A percentile compares a stretch with the other conserved stretches of the same genome.
phyloP scores from a whole-genome alignment of 352 stramenopile species.

The Phytopythium montanum region DNA sequence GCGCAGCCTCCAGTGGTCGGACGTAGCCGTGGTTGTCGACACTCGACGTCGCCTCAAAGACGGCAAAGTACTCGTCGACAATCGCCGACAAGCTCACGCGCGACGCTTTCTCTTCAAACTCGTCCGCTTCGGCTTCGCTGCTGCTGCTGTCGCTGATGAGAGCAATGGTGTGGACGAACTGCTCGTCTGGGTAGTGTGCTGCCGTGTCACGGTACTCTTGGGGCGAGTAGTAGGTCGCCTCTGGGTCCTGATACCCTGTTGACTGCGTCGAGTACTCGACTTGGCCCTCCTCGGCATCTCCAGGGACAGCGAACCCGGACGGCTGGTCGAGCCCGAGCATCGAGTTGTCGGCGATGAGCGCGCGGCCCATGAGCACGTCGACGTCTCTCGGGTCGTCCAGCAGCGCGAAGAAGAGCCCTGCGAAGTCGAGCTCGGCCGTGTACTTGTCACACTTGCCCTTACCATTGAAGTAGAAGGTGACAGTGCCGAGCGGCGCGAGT shows the following conservation, averaged over 20 bases:
- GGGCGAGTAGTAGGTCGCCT: neutral
- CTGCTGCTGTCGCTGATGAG: neutral
- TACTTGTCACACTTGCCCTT: slow-evolving; percentile 26
- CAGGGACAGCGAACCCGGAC: too few relatives aligned
- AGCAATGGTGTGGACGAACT: neutral
- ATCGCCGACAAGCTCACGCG: neutral
- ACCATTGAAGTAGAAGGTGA: slow-evolving; percentile 38
- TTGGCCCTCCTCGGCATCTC: neutral
- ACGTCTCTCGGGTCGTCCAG: slow-evolving; percentile 29
- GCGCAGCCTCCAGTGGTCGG: neutral
- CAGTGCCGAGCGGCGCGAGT: slow-evolving; percentile 15
- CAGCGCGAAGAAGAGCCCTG: slow-evolving; percentile 27
- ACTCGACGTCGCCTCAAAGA: neutral
- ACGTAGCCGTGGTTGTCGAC: slow-evolving; percentile 7
- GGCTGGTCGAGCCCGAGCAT: slow-evolving; percentile 11
- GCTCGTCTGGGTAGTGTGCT: neutral
- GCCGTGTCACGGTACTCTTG: neutral
- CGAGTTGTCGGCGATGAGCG: slow-evolving; percentile 34
- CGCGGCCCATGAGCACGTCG: slow-evolving; percentile 23
- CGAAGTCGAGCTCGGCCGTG: slow-evolving; percentile 32
- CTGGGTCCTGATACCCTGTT: neutral
- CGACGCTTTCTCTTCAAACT: neutral
- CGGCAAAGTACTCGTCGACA: slow-evolving; percentile 5
- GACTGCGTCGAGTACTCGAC: neutral
- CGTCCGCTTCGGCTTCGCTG: neutral